Evolutionary conservation across 441 rosid genomes (phyloP), one percentile per base, ranked within the genome.

Genomic region (Pelargonium myrrhifolium): DNA sequence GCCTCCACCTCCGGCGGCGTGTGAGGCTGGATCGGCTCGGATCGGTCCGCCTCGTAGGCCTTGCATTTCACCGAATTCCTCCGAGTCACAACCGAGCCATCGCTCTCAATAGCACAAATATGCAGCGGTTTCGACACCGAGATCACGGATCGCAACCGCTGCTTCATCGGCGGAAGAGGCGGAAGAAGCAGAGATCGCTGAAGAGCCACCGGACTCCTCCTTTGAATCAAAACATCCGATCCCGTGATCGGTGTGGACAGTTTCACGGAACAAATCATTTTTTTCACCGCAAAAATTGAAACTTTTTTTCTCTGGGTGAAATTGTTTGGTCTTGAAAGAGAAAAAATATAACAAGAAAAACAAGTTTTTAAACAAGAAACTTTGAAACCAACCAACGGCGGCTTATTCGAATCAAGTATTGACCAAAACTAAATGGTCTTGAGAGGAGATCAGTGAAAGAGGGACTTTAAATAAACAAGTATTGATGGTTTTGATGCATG

Each of bases 31-130:
- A 86, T 65, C 64, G 88, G 85, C 75, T 78, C 74, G 20, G 90
- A 83, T 72, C 72, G 74, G 31, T 90, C 93, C 0, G 95, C 96
- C 71, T 86, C 97, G 24, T 86, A 90, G 1, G 97, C 97, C 63
- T 81, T 71, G 69, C 98, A 90, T 65, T 77, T 65, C 81, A 72
- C 68, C 18, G 80, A 65, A 63, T 66, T 77, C 17, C 42, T 74
- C 62, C 26, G 67, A 10, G 73, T 65, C 10, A 63, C 75, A 43
- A 71, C 15, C 26, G 80, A 47, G 64, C 64, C 73, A 56, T 78
- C 67, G 35, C 76, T 35, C 51, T 74, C 73, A 39, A 77, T 66
- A 15, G 86, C 75, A 0, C 84, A 76, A 60, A 93, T 71, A 69
- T 84, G 88, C 26, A 93, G 64, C 1, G 95, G 86, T 58, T 81